Evolutionary conservation across 805 yeast genomes (phyloP), one percentile per base, ranked within the genome.

Genomic region (Ogataea angusta): DNA sequence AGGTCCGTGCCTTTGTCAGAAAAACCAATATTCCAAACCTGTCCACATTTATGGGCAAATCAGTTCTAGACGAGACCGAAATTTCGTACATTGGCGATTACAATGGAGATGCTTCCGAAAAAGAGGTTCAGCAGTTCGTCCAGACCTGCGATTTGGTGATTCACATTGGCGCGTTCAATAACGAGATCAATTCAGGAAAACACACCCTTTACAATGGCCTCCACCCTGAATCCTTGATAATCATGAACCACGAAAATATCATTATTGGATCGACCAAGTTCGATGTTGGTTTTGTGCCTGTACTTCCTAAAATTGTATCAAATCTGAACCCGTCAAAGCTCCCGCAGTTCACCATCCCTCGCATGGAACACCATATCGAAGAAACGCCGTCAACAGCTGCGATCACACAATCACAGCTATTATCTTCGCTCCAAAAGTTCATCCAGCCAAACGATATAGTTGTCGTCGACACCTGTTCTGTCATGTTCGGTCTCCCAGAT

Each of bases 401-500:
- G 3, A 70, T 72, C 41, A 76, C 77, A 1, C 82, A 78, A 56
- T 65, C 70, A 10, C 57, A 55, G 26, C 49, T 82, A 26, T 62
- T 75, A 19, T 57, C 63, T 36, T 54, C 58, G 14, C 49, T 82
- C 66, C 51, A 60, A 42, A 18, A 36, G 1, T 49, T 51, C 22
- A 39, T 60, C 4, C 36, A 69, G 53, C 79, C 82, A 18, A 73
- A 78, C 51, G 96, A 89, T 59, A 71, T 80, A 15, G 56, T 89
- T n/a, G 70, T 90, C 28, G 75, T 80, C 40, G 97, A 90, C 50
- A 85, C 95, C 2, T 89, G 96, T 37, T 80, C 95, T 2, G 76
- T 85, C 57, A 80, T 82, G 70, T 88, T 87, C 66, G 90, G 83
- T 7, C 57, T 83, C 31, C 78, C 86, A 22, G 91, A 85, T 54